phyloP scores from a whole-genome alignment of 169 alveolate species.

The Plasmodium falciparum region DNA sequence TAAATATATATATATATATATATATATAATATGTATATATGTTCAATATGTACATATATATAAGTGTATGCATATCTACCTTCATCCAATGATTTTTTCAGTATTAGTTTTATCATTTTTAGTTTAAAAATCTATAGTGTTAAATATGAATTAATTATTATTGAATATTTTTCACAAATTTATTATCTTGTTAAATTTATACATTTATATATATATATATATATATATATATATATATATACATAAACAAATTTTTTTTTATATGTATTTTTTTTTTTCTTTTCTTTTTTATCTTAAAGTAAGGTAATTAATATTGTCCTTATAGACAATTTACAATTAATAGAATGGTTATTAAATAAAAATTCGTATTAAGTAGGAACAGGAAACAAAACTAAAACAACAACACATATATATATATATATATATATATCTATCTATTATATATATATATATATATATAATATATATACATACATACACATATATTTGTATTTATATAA shows the following conservation, averaged over 20 bases:
- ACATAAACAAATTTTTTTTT: neutral
- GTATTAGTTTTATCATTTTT: neutral
- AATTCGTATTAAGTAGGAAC: slow-evolving; percentile 24
- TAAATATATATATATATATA: neutral
- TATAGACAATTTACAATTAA: slow-evolving; percentile 22
- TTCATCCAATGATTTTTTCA: neutral
- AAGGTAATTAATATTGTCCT: slow-evolving; percentile 45
- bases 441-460: slow-evolving; percentile 2
- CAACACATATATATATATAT: slow-evolving; percentile 11
- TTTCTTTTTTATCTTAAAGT: slow-evolving; percentile 34
- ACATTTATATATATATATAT: neutral
- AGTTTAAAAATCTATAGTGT: too few species aligned
- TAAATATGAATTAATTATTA: neutral
- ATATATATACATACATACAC: slow-evolving; percentile 4
- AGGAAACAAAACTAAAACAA: slow-evolving; percentile 20
- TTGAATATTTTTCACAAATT: neutral
- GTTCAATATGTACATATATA: slow-evolving; percentile 5
- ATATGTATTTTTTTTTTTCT: slow-evolving; percentile 16
- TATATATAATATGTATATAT: neutral
- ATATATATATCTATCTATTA: too few species aligned
- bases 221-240: neutral
- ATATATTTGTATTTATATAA: slow-evolving; percentile 1
- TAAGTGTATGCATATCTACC: neutral
- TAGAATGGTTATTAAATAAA: slow-evolving; percentile 39
- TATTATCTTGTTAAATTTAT: neutral